Percentiles rank a stretch among this genome's conserved stretches.
Evolutionary conservation across 2,329 filamentous ascomycete genomes (phyloP).

Genomic region (Leptographium radiaticola): DNA sequence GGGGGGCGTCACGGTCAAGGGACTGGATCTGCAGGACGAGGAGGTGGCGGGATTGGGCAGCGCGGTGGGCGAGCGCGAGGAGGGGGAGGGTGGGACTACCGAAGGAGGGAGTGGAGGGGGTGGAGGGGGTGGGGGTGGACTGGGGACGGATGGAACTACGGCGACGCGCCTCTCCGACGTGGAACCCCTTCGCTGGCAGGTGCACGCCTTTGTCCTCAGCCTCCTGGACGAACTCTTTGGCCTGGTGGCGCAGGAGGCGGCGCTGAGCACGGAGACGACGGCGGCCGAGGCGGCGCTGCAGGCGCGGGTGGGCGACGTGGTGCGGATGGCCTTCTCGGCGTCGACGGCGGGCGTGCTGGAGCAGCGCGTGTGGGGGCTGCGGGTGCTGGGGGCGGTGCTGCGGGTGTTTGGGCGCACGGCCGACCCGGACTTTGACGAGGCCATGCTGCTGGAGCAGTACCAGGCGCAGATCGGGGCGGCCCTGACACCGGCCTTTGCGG

Average conservation of each 20-base stretch:
- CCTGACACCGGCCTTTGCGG: conserved; percentile 87
- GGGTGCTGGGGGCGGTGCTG: conserved; percentile 84
- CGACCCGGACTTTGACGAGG: conserved; percentile 96
- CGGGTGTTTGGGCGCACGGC: conserved; percentile 94
- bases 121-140: conserved; percentile 16
- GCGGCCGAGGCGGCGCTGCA: conserved; percentile 68
- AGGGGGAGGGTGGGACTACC: conserved; percentile 17
- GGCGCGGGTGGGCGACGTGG: conserved; percentile 75
- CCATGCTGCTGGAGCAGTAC: conserved; percentile 91
- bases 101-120: not conserved
- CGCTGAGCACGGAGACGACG: conserved; percentile 41
- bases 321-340: conserved; percentile 93
- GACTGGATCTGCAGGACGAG: conserved; percentile 82
- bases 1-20: conserved; percentile 26
- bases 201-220: conserved; percentile 84
- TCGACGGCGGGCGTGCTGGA: conserved; percentile 89
- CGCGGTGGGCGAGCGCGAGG: conserved; percentile 43
- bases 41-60: conserved; percentile 85
- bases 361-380: conserved; percentile 78
- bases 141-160: not conserved
- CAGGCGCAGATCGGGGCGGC: conserved; percentile 97
- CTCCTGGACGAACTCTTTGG: conserved; percentile 73
- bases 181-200: conserved; percentile 89
- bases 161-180: conserved; percentile 47
- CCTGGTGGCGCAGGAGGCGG: conserved; percentile 65